Evolutionary conservation across 306 rosid species (phyloP).

Genomic region (Cicer cuneatum): DNA sequence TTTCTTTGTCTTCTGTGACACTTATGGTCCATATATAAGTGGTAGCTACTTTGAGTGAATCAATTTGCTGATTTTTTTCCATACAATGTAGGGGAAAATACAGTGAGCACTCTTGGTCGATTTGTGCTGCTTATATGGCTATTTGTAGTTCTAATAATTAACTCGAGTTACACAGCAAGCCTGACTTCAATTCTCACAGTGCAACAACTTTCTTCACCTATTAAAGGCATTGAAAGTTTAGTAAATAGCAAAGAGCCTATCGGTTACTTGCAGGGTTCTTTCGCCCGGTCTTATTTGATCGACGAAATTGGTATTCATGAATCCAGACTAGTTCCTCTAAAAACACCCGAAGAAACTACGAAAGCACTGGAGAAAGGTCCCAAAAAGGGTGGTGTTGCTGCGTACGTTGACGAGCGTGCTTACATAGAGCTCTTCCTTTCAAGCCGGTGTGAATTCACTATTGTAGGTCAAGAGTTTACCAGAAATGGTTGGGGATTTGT

Average conservation of each 20-base stretch:
- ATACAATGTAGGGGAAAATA: constrained; percentile 74
- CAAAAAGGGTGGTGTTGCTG: constrained; percentile 78
- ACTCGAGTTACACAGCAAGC: constrained; percentile 96
- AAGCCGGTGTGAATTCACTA: constrained; percentile 68
- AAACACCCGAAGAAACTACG: constrained; percentile 64
- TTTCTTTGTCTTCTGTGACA: constrained; percentile 37
- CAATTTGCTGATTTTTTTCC: constrained; percentile 23
- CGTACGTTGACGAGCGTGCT: constrained; percentile 85
- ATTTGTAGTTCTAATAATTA: constrained; percentile 89
- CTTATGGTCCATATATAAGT: constrained; percentile 17
- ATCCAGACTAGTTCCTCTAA: constrained; percentile 80
- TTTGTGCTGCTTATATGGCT: constrained; percentile 88
- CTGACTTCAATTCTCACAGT: constrained; percentile 97
- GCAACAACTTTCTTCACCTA: constrained; percentile 79
- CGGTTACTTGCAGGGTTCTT: constrained; percentile 92
- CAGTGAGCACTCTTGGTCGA: constrained; percentile 93
- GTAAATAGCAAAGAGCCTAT: constrained; percentile 66
- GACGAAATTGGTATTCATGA: constrained; percentile 66
- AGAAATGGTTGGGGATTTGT: constrained; percentile 98
- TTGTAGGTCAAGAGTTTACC: constrained; percentile 94
- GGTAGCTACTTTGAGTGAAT: constrained; percentile 25
- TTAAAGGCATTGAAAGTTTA: constrained; percentile 83
- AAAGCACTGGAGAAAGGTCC: constrained; percentile 79
- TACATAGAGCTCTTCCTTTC: constrained; percentile 91
- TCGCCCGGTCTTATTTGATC: constrained; percentile 63